Percentiles rank a stretch among this genome's conserved stretches.
These are phyloP conservation scores for Mallotus japonicus DNA, from an alignment of 441 rosid species.

Conservation along the genomic window DNA sequence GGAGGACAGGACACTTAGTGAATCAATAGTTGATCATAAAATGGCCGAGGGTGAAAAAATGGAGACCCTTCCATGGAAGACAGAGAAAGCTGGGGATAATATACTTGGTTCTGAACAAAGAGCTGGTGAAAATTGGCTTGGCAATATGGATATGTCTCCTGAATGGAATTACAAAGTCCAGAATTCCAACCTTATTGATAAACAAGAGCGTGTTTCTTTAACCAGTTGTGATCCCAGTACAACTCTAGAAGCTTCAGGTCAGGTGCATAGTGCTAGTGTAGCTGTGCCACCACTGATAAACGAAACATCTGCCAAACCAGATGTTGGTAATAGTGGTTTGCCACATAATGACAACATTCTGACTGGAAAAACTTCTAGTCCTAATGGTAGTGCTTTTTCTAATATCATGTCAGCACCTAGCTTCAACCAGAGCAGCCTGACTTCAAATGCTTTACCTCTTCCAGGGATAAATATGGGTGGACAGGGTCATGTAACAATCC, in stretches of 20 bases:
- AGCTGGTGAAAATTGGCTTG: conserved; percentile 50
- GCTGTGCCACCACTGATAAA: conserved; percentile 31
- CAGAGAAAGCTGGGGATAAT: conserved; percentile 32
- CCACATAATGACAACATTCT: conserved; percentile 27
- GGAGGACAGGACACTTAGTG: conserved; percentile 29
- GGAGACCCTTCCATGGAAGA: conserved; percentile 33
- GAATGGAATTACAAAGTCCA: conserved; percentile 67
- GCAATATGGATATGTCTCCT: conserved; percentile 88
- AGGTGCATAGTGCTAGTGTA: conserved; percentile 28
- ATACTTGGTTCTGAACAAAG: conserved; percentile 37
- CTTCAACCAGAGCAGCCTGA: conserved; percentile 46
- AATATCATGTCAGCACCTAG: conserved; percentile 31
- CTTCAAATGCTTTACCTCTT: conserved; percentile 39
- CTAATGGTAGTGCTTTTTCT: conserved; percentile 34
- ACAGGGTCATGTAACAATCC: conserved; percentile 40
- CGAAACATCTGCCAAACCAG: conserved; percentile 37
- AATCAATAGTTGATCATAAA: conserved; percentile 26
- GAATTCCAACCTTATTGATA: conserved; percentile 38
- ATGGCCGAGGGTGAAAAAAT: conserved; percentile 30
- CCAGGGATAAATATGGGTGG: conserved; percentile 44
- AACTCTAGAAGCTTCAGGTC: conserved; percentile 31
- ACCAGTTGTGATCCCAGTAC: conserved; percentile 32
- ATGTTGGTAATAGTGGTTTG: conserved; percentile 32
- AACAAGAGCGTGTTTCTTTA: conserved; percentile 37
- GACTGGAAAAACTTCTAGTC: conserved; percentile 32